phyloP scores from a whole-genome alignment of 208 protist species.

The Trypanosoma mega region DNA sequence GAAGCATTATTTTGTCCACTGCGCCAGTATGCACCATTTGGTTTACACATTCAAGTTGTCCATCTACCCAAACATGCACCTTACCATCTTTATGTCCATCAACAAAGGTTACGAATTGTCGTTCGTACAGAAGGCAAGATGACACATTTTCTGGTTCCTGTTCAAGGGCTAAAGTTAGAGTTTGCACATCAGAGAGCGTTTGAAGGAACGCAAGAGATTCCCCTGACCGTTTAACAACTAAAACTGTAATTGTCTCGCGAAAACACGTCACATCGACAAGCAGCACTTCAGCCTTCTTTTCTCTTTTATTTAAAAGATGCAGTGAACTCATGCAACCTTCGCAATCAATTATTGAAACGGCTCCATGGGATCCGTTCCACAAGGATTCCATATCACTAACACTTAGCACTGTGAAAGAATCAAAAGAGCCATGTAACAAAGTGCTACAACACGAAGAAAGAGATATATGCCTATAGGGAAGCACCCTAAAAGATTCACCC shows the following conservation, averaged over 20 bases:
- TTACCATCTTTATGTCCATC: constrained; percentile 23
- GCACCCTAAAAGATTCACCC: constrained; percentile 4
- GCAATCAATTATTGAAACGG: constrained; percentile 23
- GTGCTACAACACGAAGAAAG: constrained; percentile 14
- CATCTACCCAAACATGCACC: constrained; percentile 23
- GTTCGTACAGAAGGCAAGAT: constrained; percentile 24
- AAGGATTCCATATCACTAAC: constrained; percentile 19
- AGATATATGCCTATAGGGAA: constrained; percentile 9
- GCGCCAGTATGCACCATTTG: constrained; percentile 20
- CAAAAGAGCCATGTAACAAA: constrained; percentile 13
- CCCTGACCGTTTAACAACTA: constrained; percentile 22
- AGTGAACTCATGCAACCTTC: constrained; percentile 5
- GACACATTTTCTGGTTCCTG: constrained; percentile 19
- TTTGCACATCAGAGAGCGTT: constrained; percentile 1
- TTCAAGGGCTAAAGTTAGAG: constrained; percentile 21
- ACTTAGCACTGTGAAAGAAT: constrained; percentile 17
- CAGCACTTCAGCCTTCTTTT: not conserved
- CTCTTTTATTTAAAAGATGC: not conserved
- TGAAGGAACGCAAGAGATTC: constrained; percentile 19
- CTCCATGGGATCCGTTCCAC: constrained; percentile 11
- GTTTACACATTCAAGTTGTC: constrained; percentile 14
- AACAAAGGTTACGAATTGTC: constrained; percentile 22
- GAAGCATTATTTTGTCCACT: constrained; percentile 23
- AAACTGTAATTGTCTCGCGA: constrained; percentile 16
- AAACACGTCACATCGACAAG: constrained; percentile 24